phyloP scores from a whole-genome alignment of 2,329 filamentous ascomycete species.

The Colletotrichum plurivorum region DNA sequence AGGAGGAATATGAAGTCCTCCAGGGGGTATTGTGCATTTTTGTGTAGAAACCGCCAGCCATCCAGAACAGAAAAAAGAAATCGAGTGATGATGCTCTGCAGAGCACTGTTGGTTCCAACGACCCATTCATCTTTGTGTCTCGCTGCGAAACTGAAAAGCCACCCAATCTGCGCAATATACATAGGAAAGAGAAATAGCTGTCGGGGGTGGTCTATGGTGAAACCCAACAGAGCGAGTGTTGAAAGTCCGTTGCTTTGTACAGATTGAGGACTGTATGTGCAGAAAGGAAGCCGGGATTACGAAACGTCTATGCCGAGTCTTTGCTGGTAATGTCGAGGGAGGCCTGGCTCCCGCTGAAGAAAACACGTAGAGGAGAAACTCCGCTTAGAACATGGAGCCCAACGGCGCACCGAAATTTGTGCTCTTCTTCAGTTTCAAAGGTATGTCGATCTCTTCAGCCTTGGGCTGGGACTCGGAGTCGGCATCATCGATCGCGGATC shows the following conservation, averaged over 20 bases:
- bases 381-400: conserved; percentile 36
- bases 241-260: conserved; percentile 29
- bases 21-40: conserved; percentile 41
- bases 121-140: conserved; percentile 28
- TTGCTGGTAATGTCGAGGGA: conserved; percentile 5
- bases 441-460: conserved; percentile 57
- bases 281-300: conserved; percentile 21
- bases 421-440: conserved; percentile 60
- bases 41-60: conserved; percentile 35
- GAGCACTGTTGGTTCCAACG: neutral
- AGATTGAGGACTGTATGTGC: conserved; percentile 32
- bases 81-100: conserved; percentile 27
- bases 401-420: conserved; percentile 49
- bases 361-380: neutral
- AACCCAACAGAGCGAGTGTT: conserved; percentile 19
- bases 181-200: conserved; percentile 20
- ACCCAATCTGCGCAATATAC: conserved; percentile 8
- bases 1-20: conserved; percentile 34
- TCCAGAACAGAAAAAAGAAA: conserved; percentile 31
- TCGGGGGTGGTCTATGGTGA: conserved; percentile 15
- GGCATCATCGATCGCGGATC: conserved; percentile 40
- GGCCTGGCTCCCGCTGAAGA: conserved; percentile 15
- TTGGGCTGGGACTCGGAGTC: conserved; percentile 44
- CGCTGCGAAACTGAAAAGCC: conserved; percentile 16
- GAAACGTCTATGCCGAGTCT: conserved; percentile 19